A percentile compares a stretch with the other conserved stretches of the same genome.
phyloP scores from a whole-genome alignment of 441 rosid genomes.

The Eruca vesicaria region DNA sequence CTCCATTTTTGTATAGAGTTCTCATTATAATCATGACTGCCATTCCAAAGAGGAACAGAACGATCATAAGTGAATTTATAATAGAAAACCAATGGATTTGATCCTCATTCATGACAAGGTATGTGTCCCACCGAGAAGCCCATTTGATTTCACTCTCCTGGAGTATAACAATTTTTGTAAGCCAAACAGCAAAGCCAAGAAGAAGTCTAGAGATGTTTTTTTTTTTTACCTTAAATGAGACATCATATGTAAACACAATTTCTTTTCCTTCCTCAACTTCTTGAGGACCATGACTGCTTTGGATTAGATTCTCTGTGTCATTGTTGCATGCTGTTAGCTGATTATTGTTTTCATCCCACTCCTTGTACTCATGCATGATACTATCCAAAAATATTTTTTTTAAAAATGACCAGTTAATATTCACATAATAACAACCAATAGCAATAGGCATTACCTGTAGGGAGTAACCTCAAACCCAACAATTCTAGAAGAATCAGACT shows the following conservation, averaged over 20 bases:
- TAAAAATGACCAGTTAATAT: too few relatives aligned
- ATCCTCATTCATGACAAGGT: slow-evolving; percentile 93
- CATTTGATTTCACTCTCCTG: slow-evolving; percentile 94
- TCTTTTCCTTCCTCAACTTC: slow-evolving; percentile 71
- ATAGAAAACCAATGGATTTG: slow-evolving; percentile 97
- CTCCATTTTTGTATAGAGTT: too few relatives aligned
- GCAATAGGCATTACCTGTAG: slow-evolving; percentile 64
- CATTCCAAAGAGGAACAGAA: slow-evolving; percentile 92
- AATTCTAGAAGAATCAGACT: slow-evolving; percentile 73
- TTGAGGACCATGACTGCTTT: slow-evolving; percentile 78
- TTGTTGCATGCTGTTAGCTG: slow-evolving; percentile 85
- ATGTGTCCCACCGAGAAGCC: slow-evolving; percentile 99
- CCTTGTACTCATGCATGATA: slow-evolving; percentile 83
- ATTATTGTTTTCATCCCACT: slow-evolving; percentile 76
- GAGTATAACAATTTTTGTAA: background rate
- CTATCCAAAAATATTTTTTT: slow-evolving; percentile 41
- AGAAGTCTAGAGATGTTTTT: background rate
- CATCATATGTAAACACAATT: slow-evolving; percentile 88
- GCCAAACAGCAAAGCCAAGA: background rate
- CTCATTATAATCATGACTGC: slow-evolving; percentile 98
- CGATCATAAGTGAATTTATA: slow-evolving; percentile 77
- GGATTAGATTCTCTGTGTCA: slow-evolving; percentile 75
- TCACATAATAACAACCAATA: slow-evolving; percentile 38
- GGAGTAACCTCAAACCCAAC: slow-evolving; percentile 95
- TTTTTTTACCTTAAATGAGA: slow-evolving; percentile 63